These are phyloP conservation scores for Harringtonia lauricola DNA, from an alignment of 2,329 filamentous ascomycete genomes.

Conservation along the genomic window DNA sequence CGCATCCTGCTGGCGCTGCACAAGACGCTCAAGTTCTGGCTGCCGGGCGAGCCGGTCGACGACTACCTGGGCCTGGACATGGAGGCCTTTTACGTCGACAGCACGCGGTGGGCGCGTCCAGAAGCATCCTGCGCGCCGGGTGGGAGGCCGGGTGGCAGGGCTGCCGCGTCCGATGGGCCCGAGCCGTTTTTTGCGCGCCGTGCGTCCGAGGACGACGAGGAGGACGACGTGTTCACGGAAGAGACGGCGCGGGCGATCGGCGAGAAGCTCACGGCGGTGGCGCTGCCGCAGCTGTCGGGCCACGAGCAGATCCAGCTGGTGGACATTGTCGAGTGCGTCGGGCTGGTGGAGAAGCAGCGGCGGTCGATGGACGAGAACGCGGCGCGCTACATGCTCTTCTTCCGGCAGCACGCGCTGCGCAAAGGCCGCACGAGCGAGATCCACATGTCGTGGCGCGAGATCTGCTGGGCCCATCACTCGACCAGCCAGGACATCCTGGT, in stretches of 20 bases:
- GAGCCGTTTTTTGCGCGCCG: constrained; percentile 24
- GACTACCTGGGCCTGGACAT: constrained; percentile 58
- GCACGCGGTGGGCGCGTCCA: too few relatives aligned
- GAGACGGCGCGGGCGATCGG: constrained; percentile 58
- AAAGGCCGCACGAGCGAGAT: constrained; percentile 53
- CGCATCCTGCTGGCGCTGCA: constrained; percentile 62
- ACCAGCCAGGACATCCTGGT: constrained; percentile 79
- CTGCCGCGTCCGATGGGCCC: too few relatives aligned
- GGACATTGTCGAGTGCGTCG: constrained; percentile 75
- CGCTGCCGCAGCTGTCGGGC: constrained; percentile 70
- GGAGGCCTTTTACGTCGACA: constrained; percentile 41
- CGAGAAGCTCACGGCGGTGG: constrained; percentile 62
- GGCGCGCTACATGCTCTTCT: constrained; percentile 77
- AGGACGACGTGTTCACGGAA: constrained; percentile 58
- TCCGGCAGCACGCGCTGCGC: constrained; percentile 66
- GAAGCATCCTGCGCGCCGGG: too few relatives aligned
- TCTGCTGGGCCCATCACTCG: constrained; percentile 77
- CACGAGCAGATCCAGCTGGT: constrained; percentile 79
- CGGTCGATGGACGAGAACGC: constrained; percentile 87
- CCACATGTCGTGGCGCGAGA: constrained; percentile 65
- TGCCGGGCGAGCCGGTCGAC: constrained; percentile 70
- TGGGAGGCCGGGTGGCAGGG: too few relatives aligned
- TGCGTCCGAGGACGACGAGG: constrained; percentile 32
- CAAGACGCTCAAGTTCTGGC: constrained; percentile 69
- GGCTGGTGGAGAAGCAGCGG: constrained; percentile 74